Evolutionary conservation across 305 asterid species (phyloP).

Genomic region (Withania somnifera): DNA sequence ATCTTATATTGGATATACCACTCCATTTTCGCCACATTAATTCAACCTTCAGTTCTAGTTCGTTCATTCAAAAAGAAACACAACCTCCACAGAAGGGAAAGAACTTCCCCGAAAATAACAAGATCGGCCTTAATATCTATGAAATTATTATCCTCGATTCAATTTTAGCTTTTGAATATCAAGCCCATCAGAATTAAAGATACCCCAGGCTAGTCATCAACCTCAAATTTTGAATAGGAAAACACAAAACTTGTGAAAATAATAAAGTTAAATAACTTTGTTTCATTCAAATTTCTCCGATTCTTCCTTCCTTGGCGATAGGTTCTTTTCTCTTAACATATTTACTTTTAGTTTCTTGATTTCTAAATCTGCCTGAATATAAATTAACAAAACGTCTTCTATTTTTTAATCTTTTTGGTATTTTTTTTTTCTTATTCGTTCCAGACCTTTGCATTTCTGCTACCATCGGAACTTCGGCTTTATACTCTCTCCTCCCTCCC

Average conservation of each 20-base stretch:
- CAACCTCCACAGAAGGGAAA: no score
- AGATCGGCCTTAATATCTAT: no score
- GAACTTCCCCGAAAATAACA: no score
- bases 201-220: neutral
- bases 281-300: neutral
- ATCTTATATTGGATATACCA: no score
- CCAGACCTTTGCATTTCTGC: neutral
- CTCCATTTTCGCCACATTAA: no score
- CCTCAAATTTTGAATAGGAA: neutral
- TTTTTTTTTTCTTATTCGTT: neutral
- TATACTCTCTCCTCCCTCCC: neutral
- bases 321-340: neutral
- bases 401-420: neutral
- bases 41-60: no score
- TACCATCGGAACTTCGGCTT: neutral
- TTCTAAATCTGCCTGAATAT: slow-evolving; percentile 3
- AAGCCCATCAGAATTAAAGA: no score
- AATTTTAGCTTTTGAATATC: no score
- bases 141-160: no score
- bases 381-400: neutral
- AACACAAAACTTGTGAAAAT: neutral
- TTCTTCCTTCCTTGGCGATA: neutral
- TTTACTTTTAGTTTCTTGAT: neutral
- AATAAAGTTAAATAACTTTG: neutral
- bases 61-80: no score